Base-by-base conservation (phyloP, 2,329 filamentous ascomycete genomes). In the Aspergillus sp. region DNA sequence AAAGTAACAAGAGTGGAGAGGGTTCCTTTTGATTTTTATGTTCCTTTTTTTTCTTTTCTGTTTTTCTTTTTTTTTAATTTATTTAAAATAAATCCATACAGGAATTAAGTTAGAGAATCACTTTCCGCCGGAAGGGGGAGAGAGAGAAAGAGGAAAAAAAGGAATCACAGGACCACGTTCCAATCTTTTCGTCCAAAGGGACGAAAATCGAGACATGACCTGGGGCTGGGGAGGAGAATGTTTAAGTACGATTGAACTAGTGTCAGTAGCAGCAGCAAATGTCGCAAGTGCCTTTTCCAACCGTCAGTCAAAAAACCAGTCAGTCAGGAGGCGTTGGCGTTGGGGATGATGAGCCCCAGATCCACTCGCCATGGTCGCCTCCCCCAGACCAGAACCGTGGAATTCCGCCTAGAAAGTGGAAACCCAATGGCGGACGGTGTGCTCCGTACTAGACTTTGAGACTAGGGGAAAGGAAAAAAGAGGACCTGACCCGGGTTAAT, bases 241-340 rank as follows among this genome's bases (percentile, higher is more conserved):
- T 67, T 75, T 75, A 74, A 73, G 68, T 73, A 71, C 13, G 13
- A 30, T n/a, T 19, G 32, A 36, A 54, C 39, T 15, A 58, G 27
- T 53, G 38, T n/a, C 30, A 49, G 30, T 17, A 58, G 15, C 17
- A 55, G 39, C 21, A 58, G 44, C 44, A 58, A 54, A 55, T 36
- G 50, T 54, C 23, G 30, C 50, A 57, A 19, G 25, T 36, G 32
- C 32, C 54, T 54, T 54, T 57, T 56, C 52, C 38, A 58, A 36
- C 56, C 19, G 52, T 39, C 53, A 54, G 27, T 30, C 27, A 30
- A 30, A 30, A 30, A 54, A 56, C 52, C 54, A 30, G 56, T 51
- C 17, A 57, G 59, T 63, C 59, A 64, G 64, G 63, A 66, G 65
- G 66, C 58, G 57, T 61, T 62, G 60, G 63, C 60, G 64, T 62